phyloP scores from a whole-genome alignment of 495 filamentous ascomycete species.

The Neurospora terricola region DNA sequence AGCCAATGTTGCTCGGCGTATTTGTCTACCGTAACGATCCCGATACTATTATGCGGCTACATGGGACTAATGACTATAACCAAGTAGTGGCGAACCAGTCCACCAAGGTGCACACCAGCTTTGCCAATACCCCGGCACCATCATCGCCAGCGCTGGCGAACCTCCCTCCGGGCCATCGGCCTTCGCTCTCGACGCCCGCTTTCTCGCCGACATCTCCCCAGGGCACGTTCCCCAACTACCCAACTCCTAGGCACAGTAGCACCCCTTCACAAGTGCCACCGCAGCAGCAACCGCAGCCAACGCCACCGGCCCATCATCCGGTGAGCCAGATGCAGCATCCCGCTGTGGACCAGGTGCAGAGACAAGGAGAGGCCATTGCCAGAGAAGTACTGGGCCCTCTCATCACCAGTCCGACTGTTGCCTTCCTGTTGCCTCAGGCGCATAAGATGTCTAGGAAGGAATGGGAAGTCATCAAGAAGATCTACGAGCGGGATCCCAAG shows the following conservation, averaged over 20 bases:
- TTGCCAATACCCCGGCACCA: slow-evolving; percentile 15
- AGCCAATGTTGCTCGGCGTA: slow-evolving; percentile 64
- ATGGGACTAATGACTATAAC: slow-evolving; percentile 14
- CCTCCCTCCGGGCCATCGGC: slow-evolving; percentile 14
- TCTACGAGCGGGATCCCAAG: slow-evolving; percentile 43
- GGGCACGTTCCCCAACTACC: slow-evolving; percentile 24
- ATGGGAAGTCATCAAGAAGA: slow-evolving; percentile 52
- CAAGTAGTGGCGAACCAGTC: slow-evolving; percentile 17
- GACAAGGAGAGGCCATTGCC: slow-evolving; percentile 38
- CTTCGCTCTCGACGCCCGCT: slow-evolving; percentile 32
- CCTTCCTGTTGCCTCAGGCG: slow-evolving; percentile 57
- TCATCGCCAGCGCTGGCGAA: slow-evolving; percentile 13
- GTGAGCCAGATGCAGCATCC: slow-evolving; percentile 1
- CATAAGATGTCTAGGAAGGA: slow-evolving; percentile 51
- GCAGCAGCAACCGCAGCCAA: slow-evolving; percentile 11
- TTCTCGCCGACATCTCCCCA: slow-evolving; percentile 42
- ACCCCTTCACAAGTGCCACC: slow-evolving; percentile 22
- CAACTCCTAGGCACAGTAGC: slow-evolving; percentile 20
- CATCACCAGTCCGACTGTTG: slow-evolving; percentile 50
- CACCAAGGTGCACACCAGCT: not conserved
- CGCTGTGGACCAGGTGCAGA: slow-evolving; percentile 12
- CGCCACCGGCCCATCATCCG: slow-evolving; percentile 16
- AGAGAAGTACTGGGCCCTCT: slow-evolving; percentile 49
- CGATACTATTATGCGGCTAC: slow-evolving; percentile 28
- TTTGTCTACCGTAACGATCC: slow-evolving; percentile 60